Conservation (phyloP, 495 filamentous ascomycete species). For the Durotheca rogersii region DNA sequence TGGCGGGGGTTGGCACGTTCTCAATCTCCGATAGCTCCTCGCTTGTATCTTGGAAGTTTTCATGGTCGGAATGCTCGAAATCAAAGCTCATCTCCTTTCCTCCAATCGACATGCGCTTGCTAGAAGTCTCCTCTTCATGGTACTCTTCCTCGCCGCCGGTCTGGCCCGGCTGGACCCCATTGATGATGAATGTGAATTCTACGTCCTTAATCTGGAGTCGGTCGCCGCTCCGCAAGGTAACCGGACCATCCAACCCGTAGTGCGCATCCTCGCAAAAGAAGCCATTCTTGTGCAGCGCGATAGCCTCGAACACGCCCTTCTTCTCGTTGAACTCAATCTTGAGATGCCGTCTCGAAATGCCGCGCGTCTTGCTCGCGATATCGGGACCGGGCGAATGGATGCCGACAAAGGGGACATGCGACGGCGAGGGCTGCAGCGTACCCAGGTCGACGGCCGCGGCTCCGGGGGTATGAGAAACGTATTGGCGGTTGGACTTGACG, state of each 20-base stretch:
- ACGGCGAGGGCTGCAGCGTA: constrained; percentile 55
- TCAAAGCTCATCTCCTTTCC: constrained; percentile 64
- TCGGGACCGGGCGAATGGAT: constrained; percentile 70
- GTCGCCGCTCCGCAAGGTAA: constrained; percentile 69
- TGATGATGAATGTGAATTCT: constrained; percentile 69
- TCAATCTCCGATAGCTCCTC: constrained; percentile 45
- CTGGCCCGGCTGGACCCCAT: constrained; percentile 67
- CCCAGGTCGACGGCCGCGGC: constrained; percentile 53
- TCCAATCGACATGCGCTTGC: constrained; percentile 50
- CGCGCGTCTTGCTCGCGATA: constrained; percentile 62
- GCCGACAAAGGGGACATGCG: constrained; percentile 72
- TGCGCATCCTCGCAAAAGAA: constrained; percentile 78
- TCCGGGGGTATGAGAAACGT: constrained; percentile 51
- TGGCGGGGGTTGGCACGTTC: constrained; percentile 25
- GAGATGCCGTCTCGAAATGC: constrained; percentile 84
- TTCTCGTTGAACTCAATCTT: constrained; percentile 79
- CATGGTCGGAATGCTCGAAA: constrained; percentile 61
- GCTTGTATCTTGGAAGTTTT: constrained; percentile 54
- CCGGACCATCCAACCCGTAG: constrained; percentile 59
- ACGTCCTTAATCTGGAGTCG: constrained; percentile 79
- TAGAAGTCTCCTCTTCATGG: constrained; percentile 42
- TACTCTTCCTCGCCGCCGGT: constrained; percentile 63
- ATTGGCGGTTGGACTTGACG: constrained; percentile 46
- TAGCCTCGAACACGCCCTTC: constrained; percentile 71
- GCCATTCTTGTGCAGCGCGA: constrained; percentile 81